Conservation (phyloP, 2,329 filamentous ascomycete species). For the Aureobasidium sp. region DNA sequence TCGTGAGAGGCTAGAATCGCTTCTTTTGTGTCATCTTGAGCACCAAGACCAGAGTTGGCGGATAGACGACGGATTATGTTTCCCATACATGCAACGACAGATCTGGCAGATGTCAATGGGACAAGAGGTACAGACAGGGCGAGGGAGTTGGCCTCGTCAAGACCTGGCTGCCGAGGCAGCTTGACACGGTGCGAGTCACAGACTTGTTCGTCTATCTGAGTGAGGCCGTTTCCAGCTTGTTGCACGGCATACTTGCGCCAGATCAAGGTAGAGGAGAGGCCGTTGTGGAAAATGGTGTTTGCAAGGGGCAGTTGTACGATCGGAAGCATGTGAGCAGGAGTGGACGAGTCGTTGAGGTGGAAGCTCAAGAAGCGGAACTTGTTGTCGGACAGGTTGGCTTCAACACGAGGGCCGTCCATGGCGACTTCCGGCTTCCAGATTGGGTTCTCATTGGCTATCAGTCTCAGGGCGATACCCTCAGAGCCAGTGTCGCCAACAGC, state of each 20-base stretch:
- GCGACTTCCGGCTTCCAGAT: neutral
- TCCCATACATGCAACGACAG: constrained; percentile 58
- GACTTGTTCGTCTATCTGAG: neutral
- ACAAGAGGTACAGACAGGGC: constrained; percentile 42
- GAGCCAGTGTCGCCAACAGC: neutral
- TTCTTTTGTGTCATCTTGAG: neutral
- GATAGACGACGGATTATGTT: constrained; percentile 66
- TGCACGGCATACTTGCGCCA: constrained; percentile 2
- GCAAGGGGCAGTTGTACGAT: constrained; percentile 53
- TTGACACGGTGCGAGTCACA: constrained; percentile 7
- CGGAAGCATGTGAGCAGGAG: neutral
- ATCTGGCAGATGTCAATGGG: constrained; percentile 54
- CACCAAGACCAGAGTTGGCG: constrained; percentile 23
- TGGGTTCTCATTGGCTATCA: neutral
- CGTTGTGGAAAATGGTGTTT: constrained; percentile 70
- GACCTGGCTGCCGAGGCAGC: neutral
- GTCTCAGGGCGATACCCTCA: neutral
- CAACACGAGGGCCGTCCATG: neutral
- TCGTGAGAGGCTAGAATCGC: constrained; percentile 58
- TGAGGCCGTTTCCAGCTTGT: neutral
- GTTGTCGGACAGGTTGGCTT: neutral
- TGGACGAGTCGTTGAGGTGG: neutral
- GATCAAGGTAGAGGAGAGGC: constrained; percentile 49
- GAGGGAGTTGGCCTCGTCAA: constrained; percentile 13
- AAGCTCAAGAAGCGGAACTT: neutral